Conservation (phyloP, 2,329 filamentous ascomycete species). For the Chaetomium sp. region DNA sequence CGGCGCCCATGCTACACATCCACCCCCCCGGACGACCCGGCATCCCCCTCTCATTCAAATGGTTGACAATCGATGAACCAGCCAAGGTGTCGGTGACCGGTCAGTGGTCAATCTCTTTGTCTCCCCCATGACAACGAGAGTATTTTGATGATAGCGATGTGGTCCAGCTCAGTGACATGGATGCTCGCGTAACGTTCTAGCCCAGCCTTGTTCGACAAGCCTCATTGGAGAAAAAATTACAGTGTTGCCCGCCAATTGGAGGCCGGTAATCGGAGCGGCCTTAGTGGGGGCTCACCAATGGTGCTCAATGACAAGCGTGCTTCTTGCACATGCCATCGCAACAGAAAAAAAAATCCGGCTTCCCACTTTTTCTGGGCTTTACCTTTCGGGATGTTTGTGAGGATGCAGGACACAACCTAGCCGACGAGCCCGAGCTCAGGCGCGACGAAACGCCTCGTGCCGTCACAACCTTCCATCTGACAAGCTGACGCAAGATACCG, state of each 20-base stretch:
- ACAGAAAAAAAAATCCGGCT: neutral
- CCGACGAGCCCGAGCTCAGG: conserved; percentile 3
- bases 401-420: neutral
- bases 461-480: neutral
- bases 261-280: conserved; percentile 12
- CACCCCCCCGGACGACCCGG: too few species aligned
- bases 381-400: too few species aligned
- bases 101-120: conserved; percentile 1
- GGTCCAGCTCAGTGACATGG: neutral
- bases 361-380: neutral
- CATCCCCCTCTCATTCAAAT: too few species aligned
- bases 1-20: too few species aligned
- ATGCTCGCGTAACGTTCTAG: neutral
- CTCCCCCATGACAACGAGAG: neutral
- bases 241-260: conserved; percentile 12
- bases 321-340: neutral
- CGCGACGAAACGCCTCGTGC: neutral
- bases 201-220: conserved; percentile 10
- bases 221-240: neutral
- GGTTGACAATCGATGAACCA: too few species aligned
- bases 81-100: too few species aligned
- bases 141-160: conserved; percentile 12
- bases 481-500: neutral
- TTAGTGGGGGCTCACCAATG: neutral
- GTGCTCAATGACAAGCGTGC: neutral